These are phyloP conservation scores for Gremmenia infestans DNA, from an alignment of 2,329 filamentous ascomycete genomes.

Conservation along the genomic window DNA sequence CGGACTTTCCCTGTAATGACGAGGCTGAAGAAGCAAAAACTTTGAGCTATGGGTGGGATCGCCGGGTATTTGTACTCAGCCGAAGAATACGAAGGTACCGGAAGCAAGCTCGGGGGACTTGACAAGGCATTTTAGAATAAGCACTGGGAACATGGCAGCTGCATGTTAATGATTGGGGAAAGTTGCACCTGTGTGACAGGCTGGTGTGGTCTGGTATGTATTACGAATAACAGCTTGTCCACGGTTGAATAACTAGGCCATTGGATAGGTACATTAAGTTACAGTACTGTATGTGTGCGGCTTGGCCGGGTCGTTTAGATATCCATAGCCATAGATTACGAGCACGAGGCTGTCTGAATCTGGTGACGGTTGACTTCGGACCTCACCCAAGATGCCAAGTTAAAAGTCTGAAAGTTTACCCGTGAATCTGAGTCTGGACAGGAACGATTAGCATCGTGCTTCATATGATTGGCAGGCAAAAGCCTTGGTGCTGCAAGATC, in stretches of 20 bases:
- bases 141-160: neutral
- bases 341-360: slow-evolving; percentile 12
- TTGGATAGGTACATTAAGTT: too few relatives aligned
- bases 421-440: neutral
- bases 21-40: slow-evolving; percentile 13
- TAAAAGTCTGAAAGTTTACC: neutral
- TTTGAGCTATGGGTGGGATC: slow-evolving; percentile 7
- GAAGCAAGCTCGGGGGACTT: slow-evolving; percentile 6
- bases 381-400: neutral
- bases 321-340: slow-evolving; percentile 18
- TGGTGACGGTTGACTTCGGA: too few relatives aligned
- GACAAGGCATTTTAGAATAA: slow-evolving; percentile 7
- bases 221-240: too few relatives aligned
- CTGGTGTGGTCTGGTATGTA: too few relatives aligned
- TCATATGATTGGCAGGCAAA: slow-evolving; percentile 1
- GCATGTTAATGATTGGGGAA: too few relatives aligned
- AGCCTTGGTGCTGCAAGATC: neutral
- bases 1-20: slow-evolving; percentile 1
- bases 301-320: too few relatives aligned
- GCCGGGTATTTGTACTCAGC: slow-evolving; percentile 19
- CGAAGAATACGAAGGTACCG: neutral
- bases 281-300: too few relatives aligned
- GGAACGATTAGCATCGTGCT: slow-evolving; percentile 1
- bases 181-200: too few relatives aligned
- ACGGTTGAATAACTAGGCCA: too few relatives aligned